phyloP scores from a whole-genome alignment of 768 basidiomycete genomes.

The Lyophyllum decastes region DNA sequence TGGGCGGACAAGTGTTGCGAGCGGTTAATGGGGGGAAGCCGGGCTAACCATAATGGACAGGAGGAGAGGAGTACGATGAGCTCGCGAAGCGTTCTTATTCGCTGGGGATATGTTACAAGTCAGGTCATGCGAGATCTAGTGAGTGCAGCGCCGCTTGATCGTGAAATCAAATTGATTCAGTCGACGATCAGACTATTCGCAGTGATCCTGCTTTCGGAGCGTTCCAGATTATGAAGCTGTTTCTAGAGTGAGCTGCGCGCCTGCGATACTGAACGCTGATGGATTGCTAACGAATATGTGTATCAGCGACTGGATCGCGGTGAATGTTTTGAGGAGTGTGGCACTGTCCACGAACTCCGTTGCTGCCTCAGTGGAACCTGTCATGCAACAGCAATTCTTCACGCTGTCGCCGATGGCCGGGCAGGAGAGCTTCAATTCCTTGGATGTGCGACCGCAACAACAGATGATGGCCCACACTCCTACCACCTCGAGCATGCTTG shows the following conservation, averaged over 20 bases:
- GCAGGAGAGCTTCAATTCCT: conserved; percentile 71
- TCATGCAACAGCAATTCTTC: conserved; percentile 90
- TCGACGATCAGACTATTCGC: conserved; percentile 68
- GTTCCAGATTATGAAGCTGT: conserved; percentile 89
- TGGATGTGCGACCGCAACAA: conserved; percentile 61
- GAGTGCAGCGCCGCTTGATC: conserved; percentile 27
- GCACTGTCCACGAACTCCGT: conserved; percentile 90
- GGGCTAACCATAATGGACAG: conserved; percentile 47
- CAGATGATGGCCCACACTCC: conserved; percentile 78
- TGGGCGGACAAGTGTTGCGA: conserved; percentile 94
- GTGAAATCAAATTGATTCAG: conserved; percentile 1
- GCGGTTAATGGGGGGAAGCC: conserved; percentile 71
- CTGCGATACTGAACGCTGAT: conserved; percentile 1
- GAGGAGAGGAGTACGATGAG: conserved; percentile 84
- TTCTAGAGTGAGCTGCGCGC: conserved; percentile 71
- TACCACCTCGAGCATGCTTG: conserved; percentile 89
- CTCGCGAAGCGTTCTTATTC: conserved; percentile 83
- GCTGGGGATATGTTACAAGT: conserved; percentile 92
- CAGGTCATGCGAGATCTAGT: conserved; percentile 92
- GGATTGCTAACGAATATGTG: conserved; percentile 18
- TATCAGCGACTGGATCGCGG: conserved; percentile 84
- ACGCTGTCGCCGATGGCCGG: conserved; percentile 88
- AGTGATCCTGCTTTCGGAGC: conserved; percentile 92
- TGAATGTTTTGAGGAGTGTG: conserved; percentile 84
- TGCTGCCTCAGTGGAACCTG: conserved; percentile 87